phyloP scores from a whole-genome alignment of 1,139 yeast genomes.

The Blastobotrys petasosporus region DNA sequence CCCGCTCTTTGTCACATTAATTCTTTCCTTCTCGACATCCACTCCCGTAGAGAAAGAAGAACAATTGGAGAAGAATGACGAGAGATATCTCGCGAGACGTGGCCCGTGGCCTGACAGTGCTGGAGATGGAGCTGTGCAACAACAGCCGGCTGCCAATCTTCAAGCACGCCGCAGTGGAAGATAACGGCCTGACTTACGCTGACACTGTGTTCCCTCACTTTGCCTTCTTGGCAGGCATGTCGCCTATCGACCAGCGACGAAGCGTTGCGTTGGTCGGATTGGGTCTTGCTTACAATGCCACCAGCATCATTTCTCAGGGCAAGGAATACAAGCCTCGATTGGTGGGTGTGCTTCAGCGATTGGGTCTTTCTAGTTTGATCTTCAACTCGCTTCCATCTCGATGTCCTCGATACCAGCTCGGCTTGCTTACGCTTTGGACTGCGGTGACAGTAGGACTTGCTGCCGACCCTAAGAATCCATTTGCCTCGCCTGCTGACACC shows the following conservation, averaged over 20 bases:
- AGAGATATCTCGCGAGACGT: constrained; percentile 30
- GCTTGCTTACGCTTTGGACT: constrained; percentile 27
- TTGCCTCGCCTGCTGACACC: constrained; percentile 24
- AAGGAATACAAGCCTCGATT: constrained; percentile 24
- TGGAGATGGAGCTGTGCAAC: constrained; percentile 36
- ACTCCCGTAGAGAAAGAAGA: too few relatives aligned
- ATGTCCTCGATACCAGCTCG: constrained; percentile 22
- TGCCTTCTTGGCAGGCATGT: constrained; percentile 34
- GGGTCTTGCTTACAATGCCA: constrained; percentile 32
- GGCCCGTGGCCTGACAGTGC: constrained; percentile 33
- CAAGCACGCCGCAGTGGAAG: constrained; percentile 30
- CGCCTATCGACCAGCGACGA: constrained; percentile 22
- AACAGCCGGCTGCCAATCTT: constrained; percentile 23
- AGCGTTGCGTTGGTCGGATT: constrained; percentile 32
- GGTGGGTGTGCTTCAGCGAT: constrained; percentile 36
- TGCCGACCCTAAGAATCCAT: constrained; percentile 27
- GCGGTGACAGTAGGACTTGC: constrained; percentile 26
- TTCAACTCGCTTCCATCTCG: constrained; percentile 16
- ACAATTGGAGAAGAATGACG: constrained; percentile 10
- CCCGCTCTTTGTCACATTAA: too few relatives aligned
- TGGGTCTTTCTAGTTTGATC: constrained; percentile 32
- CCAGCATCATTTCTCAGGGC: constrained; percentile 15
- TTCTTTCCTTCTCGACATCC: too few relatives aligned
- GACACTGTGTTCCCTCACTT: constrained; percentile 38
- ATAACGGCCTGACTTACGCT: constrained; percentile 30